Conservation (phyloP, 2,329 filamentous ascomycete species). For the Epichloe festucae region DNA sequence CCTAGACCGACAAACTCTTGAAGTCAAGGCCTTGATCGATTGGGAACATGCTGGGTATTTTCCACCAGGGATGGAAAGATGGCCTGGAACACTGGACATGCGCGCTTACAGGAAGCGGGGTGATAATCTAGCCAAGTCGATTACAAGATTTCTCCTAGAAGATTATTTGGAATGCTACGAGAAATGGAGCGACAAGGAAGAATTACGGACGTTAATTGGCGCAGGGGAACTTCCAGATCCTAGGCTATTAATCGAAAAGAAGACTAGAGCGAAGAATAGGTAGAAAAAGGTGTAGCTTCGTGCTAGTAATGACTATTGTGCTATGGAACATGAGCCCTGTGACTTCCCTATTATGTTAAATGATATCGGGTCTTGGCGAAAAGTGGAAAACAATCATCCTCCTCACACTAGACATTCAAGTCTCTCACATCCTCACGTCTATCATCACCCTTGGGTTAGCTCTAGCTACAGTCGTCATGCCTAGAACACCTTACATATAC, state of each 20-base stretch:
- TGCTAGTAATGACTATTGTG: background rate
- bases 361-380: background rate
- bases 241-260: slow-evolving; percentile 3
- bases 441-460: background rate
- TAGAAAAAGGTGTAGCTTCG: background rate
- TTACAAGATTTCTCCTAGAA: slow-evolving; percentile 3
- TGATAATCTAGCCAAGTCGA: background rate
- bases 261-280: background rate
- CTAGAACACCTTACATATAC: background rate
- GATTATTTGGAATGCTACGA: slow-evolving; percentile 8
- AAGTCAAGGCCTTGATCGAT: slow-evolving; percentile 8
- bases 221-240: slow-evolving; percentile 1
- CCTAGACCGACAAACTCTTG: slow-evolving; percentile 4
- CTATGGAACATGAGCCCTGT: background rate
- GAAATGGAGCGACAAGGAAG: background rate
- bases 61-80: slow-evolving; percentile 7
- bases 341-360: background rate
- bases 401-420: background rate
- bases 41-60: slow-evolving; percentile 9
- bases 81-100: slow-evolving; percentile 6
- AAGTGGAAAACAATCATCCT: background rate
- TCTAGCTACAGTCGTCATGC: background rate
- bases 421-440: background rate
- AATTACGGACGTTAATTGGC: background rate
- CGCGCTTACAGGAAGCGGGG: slow-evolving; percentile 1